Evolutionary conservation across 2,329 filamentous ascomycete genomes (phyloP), one percentile per base, ranked within the genome.

Genomic region (Macrophomina tecta): DNA sequence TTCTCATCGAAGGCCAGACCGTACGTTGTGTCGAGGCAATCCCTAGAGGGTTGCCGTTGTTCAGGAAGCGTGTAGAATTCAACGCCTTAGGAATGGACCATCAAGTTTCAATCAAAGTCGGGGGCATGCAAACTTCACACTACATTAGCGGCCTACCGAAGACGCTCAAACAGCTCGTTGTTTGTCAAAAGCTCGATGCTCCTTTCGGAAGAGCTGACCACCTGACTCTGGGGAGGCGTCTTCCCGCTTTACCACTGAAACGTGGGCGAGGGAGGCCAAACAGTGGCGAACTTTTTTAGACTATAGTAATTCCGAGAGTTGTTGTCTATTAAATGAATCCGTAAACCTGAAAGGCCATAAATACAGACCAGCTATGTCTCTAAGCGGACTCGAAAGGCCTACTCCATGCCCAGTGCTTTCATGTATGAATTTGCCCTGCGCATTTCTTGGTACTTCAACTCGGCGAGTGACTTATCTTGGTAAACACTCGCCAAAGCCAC

Each of bases 71-170:
- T 68, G 66, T 23, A 2, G 38, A 40, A 3, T 40, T 40, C 3
- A 49, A 18, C 7, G 38, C 69, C 3, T 36, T 7, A 5, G 40
- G 23, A 18, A 36, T 63, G 45, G 46, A 63, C 32, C 18, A 63
- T 18, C 60, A 7, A 65, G 64, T 53, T 28, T 70, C 12, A n/a
- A 69, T 38, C 53, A 68, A 34, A 49, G 28, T 71, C 18, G 32
- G 55, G 23, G 69, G 70, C 30, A 32, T 68, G 28, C 69, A 68
- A 5, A 65, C 66, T 45, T 61, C 69, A 12, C 66, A 45, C 34
- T 65, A 61, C 12, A 68, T 71, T 34, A 71, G 70, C 56, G 70
- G 70, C 12, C 45, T 71, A 6, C 66, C 69, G 36, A 58, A 67
- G 42, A 64, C 65, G 12, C 61, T 68, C 11, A 32, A 45, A 30